phyloP scores from a whole-genome alignment of 1,284 basidiomycete species.

The Fomitiporia mediterranea region DNA sequence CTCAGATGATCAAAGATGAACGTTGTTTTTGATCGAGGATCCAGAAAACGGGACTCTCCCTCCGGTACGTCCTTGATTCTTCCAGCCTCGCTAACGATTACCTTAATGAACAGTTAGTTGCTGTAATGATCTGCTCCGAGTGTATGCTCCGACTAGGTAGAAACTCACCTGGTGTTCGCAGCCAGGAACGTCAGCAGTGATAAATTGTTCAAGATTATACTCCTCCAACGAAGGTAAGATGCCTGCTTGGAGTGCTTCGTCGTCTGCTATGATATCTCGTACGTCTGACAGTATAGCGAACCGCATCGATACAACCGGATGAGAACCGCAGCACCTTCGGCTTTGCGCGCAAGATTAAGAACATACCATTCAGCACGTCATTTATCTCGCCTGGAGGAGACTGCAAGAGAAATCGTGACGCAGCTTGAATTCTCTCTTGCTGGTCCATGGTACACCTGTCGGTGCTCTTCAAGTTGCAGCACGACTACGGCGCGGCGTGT shows the following conservation, averaged over 20 bases:
- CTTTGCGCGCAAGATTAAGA: constrained; percentile 19
- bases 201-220: constrained; percentile 85
- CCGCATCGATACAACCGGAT: constrained; percentile 10
- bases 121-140: not conserved
- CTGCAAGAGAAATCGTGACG: constrained; percentile 78
- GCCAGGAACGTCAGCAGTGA: constrained; percentile 76
- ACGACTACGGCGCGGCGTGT: not conserved
- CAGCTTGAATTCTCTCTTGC: constrained; percentile 61
- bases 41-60: constrained; percentile 68
- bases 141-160: constrained; percentile 9
- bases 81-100: constrained; percentile 71
- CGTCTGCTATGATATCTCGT: constrained; percentile 81
- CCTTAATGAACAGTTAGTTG: constrained; percentile 37
- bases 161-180: constrained; percentile 58
- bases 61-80: constrained; percentile 36
- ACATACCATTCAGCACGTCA: constrained; percentile 82
- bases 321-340: constrained; percentile 9
- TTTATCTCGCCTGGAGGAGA: constrained; percentile 94
- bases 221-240: constrained; percentile 72
- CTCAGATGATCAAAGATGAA: constrained; percentile 81
- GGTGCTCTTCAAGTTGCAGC: not conserved
- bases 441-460: constrained; percentile 42
- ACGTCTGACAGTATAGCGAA: constrained; percentile 56
- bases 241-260: constrained; percentile 72
- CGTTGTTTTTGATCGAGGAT: constrained; percentile 70